Evolutionary conservation across 2,329 filamentous ascomycete genomes (phyloP), one percentile per base, ranked within the genome.

Genomic region (Epichloe elymi): DNA sequence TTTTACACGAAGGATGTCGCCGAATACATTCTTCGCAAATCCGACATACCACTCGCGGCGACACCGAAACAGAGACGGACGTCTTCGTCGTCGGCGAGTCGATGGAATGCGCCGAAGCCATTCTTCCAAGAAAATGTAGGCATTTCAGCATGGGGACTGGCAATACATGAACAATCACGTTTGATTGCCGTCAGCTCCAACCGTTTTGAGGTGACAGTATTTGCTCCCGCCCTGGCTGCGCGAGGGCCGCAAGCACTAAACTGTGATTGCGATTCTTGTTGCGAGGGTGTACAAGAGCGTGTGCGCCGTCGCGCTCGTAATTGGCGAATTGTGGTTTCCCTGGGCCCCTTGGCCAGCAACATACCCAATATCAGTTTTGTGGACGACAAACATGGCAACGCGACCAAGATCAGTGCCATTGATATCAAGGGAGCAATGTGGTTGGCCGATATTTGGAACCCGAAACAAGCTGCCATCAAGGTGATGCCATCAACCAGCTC

Each of bases 131-230:
- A 85, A 38, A 89, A 86, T 61, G 88, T 95, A 2, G 79, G 79
- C 1, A 70, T 68, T 23, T 91, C 87, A 53, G 91, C 90, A 2
- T 98, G 93, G 93, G 93, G 91, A 0, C 67, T 95, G 46, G 85
- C 88, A 7, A 76, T 95, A 11, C 91, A 97, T 64, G 76, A 80
- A 54, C 71, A 82, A 55, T 88, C 87, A n/a, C 81, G 90, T 0
- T 71, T 96, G 54, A 85, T 98, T 55, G 93, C 91, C 0, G 83
- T 94, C 39, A 87, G 86, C 58, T 82, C 86, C 0, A 98, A 98
- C 63, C 78, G 75, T 4, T 61, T 63, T 48, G 74, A 77, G 55
- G 66, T 77, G 6, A 74, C 70, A 0, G 71, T 81, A 1, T 80
- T 80, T 58, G 74, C 73, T 1, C 70, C 73, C 55, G 72, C 71